Base-by-base conservation (phyloP, 2,329 filamentous ascomycete genomes). In the Beauveria asiatica region DNA sequence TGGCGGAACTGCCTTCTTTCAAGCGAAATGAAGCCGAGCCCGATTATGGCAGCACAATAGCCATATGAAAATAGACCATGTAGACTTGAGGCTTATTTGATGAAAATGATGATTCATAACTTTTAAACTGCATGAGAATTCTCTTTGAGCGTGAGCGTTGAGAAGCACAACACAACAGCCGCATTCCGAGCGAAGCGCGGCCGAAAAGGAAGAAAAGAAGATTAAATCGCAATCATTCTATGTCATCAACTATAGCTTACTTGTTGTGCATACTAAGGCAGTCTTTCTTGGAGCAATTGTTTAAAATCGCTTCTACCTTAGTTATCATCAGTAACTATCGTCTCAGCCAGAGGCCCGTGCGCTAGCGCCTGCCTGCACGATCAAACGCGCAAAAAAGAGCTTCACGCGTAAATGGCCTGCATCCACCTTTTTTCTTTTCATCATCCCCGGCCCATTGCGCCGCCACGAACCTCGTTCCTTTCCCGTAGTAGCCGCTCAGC, bases 391-490 rank as follows among this genome's bases (percentile, higher is more conserved):
- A 17, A 21, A 21, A 45, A 39, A 46, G 27, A 46, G 48, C 57
- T 59, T 52, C 57, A 52, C 57, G 57, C 57, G 57, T 59, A 52
- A 53, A 59, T 52, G 57, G 45, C 33, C 39, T 41, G 16, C 25
- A 58, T 58, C 56, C 56, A 58, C 56, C 56, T 58, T 58, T 57
- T 58, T 58, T 21, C 39, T 50, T 30, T 51, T 21, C 56, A 21
- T 58, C 37, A 58, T 25, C 37, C 10, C 33, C 17, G 23, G 30
- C 54, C 19, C 30, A 50, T 50, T 44, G 56, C 7, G 45, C 54
- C 54, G 33, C 37, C 56, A 23, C 53, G 17, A 46, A 33, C 42
- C 23, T 56, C 41, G 2, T 30, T 37, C 23, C 41, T 46, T 30
- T 27, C 41, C 52, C n/a, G 53, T 56, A 46, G 27, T 13, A 37